phyloP scores from a whole-genome alignment of 2,329 filamentous ascomycete genomes.

The Tolypocladium tropicale region DNA sequence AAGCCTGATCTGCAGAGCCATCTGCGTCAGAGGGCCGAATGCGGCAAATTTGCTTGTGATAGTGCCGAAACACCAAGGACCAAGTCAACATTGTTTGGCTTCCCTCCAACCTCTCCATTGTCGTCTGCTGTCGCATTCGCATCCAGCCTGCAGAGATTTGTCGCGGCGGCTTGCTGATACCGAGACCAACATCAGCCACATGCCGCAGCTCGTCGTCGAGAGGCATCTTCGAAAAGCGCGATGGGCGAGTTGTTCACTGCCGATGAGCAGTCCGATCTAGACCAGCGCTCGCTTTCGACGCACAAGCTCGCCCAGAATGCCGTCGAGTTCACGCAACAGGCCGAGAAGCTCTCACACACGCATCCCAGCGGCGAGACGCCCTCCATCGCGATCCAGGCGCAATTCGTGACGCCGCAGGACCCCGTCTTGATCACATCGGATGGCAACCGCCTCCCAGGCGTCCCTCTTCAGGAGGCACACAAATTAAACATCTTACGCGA shows the following conservation, averaged over 20 bases:
- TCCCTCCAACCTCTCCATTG: neutral
- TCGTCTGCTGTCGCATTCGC: neutral
- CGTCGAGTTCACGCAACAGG: constrained; percentile 50
- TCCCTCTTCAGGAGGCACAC: constrained; percentile 59
- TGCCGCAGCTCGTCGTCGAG: neutral
- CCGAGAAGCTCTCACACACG: constrained; percentile 43
- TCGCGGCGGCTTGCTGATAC: neutral
- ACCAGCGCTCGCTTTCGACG: neutral
- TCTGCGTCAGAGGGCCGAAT: neutral
- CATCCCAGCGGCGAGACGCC: constrained; percentile 16
- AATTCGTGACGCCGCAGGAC: constrained; percentile 59
- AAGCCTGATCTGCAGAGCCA: neutral
- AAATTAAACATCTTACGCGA: constrained; percentile 57
- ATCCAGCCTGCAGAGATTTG: neutral
- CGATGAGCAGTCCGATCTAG: neutral
- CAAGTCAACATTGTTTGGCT: neutral
- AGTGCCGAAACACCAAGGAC: neutral
- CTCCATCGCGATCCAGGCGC: constrained; percentile 49
- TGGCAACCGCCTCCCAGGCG: constrained; percentile 55
- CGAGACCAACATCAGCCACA: neutral
- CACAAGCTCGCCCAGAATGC: constrained; percentile 26
- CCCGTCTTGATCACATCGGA: constrained; percentile 60
- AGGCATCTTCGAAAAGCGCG: neutral
- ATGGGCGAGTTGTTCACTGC: neutral
- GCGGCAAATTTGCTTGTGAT: neutral